These are phyloP conservation scores for Exophiala spinifera DNA, from an alignment of 2,329 filamentous ascomycete genomes.

Conservation along the genomic window DNA sequence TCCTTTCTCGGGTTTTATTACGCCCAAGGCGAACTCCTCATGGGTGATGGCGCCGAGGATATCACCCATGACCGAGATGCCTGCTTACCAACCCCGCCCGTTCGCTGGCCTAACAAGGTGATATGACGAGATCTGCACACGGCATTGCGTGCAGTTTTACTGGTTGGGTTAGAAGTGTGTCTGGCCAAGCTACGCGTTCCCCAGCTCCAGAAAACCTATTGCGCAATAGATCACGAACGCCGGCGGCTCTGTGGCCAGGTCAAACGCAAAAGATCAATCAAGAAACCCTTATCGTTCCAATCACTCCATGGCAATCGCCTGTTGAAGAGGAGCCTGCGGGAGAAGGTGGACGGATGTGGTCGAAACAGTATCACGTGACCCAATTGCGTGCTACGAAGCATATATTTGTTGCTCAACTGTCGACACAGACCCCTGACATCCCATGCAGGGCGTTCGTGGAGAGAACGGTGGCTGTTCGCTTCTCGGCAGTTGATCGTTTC, in stretches of 20 bases:
- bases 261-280: too few species aligned
- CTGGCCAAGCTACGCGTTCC: not conserved
- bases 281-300: too few species aligned
- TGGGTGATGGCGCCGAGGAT: too few species aligned
- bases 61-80: not conserved
- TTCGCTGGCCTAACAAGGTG: not conserved
- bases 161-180: not conserved
- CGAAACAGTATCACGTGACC: conserved; percentile 14
- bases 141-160: not conserved
- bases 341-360: too few species aligned
- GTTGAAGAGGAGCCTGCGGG: not conserved
- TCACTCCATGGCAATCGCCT: not conserved
- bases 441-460: not conserved
- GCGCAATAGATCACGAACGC: too few species aligned
- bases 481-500: too few species aligned
- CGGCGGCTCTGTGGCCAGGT: too few species aligned
- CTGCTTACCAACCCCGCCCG: not conserved
- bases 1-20: conserved; percentile 2
- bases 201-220: too few species aligned
- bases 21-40: not conserved
- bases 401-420: conserved; percentile 17
- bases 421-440: conserved; percentile 2
- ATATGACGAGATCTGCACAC: not conserved
- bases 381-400: conserved; percentile 22
- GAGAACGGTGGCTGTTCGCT: too few species aligned